Conservation (phyloP, 768 basidiomycete genomes). For the Scleroderma bovista region DNA sequence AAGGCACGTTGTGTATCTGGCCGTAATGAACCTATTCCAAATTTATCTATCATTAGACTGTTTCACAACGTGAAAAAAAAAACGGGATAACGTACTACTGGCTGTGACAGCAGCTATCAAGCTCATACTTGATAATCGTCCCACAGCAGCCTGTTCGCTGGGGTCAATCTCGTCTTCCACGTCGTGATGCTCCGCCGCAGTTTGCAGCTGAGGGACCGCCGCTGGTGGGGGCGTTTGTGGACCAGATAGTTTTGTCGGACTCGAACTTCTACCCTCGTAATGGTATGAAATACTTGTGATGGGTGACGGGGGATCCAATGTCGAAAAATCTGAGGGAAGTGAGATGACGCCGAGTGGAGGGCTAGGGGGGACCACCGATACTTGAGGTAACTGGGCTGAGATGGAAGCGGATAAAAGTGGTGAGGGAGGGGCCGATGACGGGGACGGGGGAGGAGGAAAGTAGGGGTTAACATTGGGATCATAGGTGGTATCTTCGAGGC, state of each 20-base stretch:
- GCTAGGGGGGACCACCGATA: slow-evolving; percentile 4
- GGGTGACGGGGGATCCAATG: slow-evolving; percentile 10
- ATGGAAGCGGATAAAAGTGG: slow-evolving; percentile 8
- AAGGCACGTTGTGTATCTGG: slow-evolving; percentile 56
- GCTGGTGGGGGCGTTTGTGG: slow-evolving; percentile 7
- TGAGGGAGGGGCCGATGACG: slow-evolving; percentile 16
- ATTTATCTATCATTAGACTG: neutral
- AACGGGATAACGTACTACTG: slow-evolving; percentile 45
- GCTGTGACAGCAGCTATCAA: slow-evolving; percentile 85
- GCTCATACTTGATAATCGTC: slow-evolving; percentile 88
- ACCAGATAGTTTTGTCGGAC: slow-evolving; percentile 2
- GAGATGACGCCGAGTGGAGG: slow-evolving; percentile 10
- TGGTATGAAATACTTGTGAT: slow-evolving; percentile 11
- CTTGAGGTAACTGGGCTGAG: slow-evolving; percentile 4
- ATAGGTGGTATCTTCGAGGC: slow-evolving; percentile 4
- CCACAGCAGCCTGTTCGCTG: slow-evolving; percentile 73
- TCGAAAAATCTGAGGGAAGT: slow-evolving; percentile 10
- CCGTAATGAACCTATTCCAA: slow-evolving; percentile 44
- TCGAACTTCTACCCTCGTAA: slow-evolving; percentile 9
- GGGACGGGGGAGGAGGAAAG: slow-evolving; percentile 40
- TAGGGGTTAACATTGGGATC: slow-evolving; percentile 40
- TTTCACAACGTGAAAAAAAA: slow-evolving; percentile 5
- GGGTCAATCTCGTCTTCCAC: slow-evolving; percentile 38
- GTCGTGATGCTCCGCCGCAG: slow-evolving; percentile 12
- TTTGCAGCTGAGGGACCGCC: slow-evolving; percentile 14